Conservation (phyloP, 75 land plant species). For the Sequoia sempervirens region DNA sequence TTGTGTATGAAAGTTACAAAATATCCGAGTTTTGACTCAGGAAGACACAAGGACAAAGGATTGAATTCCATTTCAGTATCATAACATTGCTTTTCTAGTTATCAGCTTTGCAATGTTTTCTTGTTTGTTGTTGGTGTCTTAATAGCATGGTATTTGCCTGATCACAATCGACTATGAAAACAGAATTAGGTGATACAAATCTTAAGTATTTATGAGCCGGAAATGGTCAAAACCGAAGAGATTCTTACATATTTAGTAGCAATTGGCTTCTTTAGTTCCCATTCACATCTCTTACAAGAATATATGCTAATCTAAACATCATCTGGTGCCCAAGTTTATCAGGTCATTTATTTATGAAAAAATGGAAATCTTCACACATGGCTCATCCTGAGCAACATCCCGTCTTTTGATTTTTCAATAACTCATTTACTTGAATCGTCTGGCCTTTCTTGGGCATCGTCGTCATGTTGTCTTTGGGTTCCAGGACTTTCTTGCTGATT, state of each 20-base stretch:
- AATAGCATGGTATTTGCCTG: neutral
- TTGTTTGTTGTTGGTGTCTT: neutral
- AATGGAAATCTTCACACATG: neutral
- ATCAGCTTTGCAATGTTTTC: neutral
- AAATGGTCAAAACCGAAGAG: neutral
- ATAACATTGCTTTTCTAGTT: neutral
- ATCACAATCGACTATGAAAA: neutral
- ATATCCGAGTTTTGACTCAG: neutral
- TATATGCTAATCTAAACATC: neutral
- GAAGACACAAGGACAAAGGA: neutral
- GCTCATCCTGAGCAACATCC: conserved; percentile 2
- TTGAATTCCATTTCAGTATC: neutral
- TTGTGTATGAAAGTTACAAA: too few relatives aligned
- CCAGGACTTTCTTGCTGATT: conserved; percentile 23
- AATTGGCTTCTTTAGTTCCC: neutral
- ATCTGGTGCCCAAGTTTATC: neutral
- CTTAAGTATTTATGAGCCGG: neutral
- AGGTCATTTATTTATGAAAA: neutral
- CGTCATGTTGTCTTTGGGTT: neutral
- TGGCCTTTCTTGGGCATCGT: neutral
- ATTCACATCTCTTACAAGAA: neutral
- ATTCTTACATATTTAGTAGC: neutral
- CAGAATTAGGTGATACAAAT: neutral
- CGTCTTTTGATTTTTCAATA: neutral
- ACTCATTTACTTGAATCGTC: neutral